Percentiles rank a stretch among this genome's conserved stretches.
These are phyloP conservation scores for Elongisporangium undulatum DNA, from an alignment of 352 stramenopile genomes.

Conservation along the genomic window DNA sequence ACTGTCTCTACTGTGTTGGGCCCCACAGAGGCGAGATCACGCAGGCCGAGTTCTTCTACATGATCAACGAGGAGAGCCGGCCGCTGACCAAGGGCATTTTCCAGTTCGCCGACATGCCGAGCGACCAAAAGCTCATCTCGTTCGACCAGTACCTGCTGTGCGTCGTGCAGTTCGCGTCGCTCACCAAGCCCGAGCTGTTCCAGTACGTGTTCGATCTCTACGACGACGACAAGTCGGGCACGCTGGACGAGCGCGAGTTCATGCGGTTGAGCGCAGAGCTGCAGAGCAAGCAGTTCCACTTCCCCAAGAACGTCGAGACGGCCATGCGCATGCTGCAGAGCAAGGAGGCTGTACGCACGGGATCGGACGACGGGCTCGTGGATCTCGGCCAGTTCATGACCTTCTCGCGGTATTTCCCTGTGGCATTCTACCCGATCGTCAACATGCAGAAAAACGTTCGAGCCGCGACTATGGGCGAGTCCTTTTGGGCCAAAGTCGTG, in stretches of 20 bases:
- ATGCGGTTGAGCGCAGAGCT: slow-evolving; percentile 58
- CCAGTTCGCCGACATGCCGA: slow-evolving; percentile 27
- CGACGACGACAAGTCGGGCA: slow-evolving; percentile 47
- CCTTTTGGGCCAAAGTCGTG: slow-evolving; percentile 35
- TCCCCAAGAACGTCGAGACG: slow-evolving; percentile 53
- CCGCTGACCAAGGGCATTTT: slow-evolving; percentile 55
- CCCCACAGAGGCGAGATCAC: slow-evolving; percentile 57
- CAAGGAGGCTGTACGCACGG: slow-evolving; percentile 14
- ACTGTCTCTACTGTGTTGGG: background rate
- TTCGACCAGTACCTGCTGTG: slow-evolving; percentile 66
- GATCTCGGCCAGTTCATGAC: slow-evolving; percentile 49
- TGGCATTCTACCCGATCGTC: slow-evolving; percentile 50
- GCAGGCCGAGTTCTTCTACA: slow-evolving; percentile 71
- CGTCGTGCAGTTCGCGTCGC: slow-evolving; percentile 46
- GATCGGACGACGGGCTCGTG: slow-evolving; percentile 32
- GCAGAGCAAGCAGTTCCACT: slow-evolving; percentile 61
- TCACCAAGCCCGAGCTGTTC: slow-evolving; percentile 65
- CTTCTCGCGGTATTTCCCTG: slow-evolving; percentile 40
- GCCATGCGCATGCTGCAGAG: slow-evolving; percentile 51
- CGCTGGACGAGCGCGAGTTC: slow-evolving; percentile 61
- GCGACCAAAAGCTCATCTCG: slow-evolving; percentile 48
- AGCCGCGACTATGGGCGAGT: slow-evolving; percentile 29
- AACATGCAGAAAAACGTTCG: slow-evolving; percentile 60
- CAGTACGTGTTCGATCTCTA: slow-evolving; percentile 73
- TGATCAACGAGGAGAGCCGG: slow-evolving; percentile 55